These are phyloP conservation scores for Linum lewisii DNA, from an alignment of 345 rosid genomes.

Conservation along the genomic window DNA sequence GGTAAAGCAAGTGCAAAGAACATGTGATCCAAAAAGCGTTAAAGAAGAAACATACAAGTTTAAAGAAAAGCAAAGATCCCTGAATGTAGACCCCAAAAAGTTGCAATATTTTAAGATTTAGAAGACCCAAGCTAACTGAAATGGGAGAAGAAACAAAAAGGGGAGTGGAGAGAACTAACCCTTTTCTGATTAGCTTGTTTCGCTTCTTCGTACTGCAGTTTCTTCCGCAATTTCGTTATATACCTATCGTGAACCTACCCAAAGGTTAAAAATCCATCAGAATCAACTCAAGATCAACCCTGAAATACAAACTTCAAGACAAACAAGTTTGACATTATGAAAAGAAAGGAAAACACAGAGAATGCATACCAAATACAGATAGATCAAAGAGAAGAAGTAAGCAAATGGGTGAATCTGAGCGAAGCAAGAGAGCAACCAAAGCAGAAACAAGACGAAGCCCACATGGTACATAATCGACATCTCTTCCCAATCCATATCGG, in stretches of 20 bases:
- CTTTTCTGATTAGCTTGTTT: constrained; percentile 60
- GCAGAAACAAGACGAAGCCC: constrained; percentile 43
- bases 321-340: no score
- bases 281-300: background rate
- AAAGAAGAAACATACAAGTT: background rate
- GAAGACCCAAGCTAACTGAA: background rate
- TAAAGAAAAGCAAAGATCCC: background rate
- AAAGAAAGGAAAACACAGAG: background rate
- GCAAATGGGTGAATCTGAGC: constrained; percentile 41
- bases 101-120: background rate
- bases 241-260: constrained; percentile 62
- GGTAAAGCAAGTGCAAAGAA: background rate
- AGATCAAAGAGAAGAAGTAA: constrained; percentile 47
- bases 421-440: constrained; percentile 58
- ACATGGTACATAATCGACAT: constrained; percentile 63
- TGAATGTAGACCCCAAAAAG: background rate
- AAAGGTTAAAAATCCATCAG: no score
- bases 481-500: constrained; percentile 34
- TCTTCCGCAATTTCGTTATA: constrained; percentile 48
- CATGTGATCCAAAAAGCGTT: background rate
- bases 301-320: background rate
- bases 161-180: no score
- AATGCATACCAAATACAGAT: constrained; percentile 62
- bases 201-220: constrained; percentile 53
- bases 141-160: no score